Evolutionary conservation across 257 asterid genomes (phyloP), one percentile per base, ranked within the genome.

Genomic region (Fraxinus americana): DNA sequence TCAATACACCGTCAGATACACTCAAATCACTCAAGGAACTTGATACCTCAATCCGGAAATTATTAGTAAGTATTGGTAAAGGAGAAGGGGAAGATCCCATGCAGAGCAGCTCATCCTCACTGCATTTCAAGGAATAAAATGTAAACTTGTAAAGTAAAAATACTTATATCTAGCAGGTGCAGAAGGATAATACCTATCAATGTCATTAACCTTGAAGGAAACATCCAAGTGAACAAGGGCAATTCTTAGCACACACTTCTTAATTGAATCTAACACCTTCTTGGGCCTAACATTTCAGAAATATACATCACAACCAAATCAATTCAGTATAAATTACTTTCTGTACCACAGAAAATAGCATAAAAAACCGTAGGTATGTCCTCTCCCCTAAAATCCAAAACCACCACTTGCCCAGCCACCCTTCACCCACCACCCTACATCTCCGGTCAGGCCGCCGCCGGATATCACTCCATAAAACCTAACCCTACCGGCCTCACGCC

Each of bases 261-360:
- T 95, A 83, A 92, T 83, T 19, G 87, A 84, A 77, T 90, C 95
- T 87, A 95, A 81, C 84, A 85, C 90, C 91, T 90, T 94, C 90
- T 84, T 88, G 75, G 94, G 91, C 86, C 98, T 93, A 79, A 72
- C 48, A 81, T 75, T 76, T 52, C 80, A 78, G 69, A 82, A 39
- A 78, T 48, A 83, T 67, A 83, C 80, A 82, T 78, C 78, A 81
- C 34, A 83, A 80, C 71, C 72, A 78, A 69, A 70, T 69, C 75
- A 76, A 66, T 83, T 82, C 79, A 83, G 89, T 36, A n/a, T 39
- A 78, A 71, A n/a, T 32, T 48, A 21, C 59, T 43, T 65, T 23
- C 52, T 23, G 29, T 48, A 48, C 59, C 21, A 48, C 7, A 48
- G 21, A 48, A 75, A 79, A 76, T 50, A 65, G 61, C n/a, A n/a